Conservation (phyloP, 495 filamentous ascomycete species). For the Choiromyces venosus region DNA sequence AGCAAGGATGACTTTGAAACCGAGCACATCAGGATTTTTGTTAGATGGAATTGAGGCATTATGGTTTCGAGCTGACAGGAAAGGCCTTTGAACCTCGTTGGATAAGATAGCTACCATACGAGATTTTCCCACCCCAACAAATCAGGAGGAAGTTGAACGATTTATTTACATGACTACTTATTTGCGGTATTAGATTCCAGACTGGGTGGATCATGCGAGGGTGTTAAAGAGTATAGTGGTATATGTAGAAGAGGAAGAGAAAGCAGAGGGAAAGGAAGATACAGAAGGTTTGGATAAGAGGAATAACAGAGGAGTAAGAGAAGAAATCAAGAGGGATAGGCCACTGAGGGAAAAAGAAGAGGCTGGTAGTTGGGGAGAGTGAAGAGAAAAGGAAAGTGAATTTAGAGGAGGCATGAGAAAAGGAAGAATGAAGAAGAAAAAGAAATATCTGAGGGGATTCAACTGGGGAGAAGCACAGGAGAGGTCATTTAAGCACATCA, state of each 20-base stretch:
- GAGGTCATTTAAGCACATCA: slow-evolving; percentile 4
- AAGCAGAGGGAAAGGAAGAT: not conserved
- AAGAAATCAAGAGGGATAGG: too few relatives aligned
- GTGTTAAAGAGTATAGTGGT: too few relatives aligned
- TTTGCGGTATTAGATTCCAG: slow-evolving; percentile 1
- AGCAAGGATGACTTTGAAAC: not conserved
- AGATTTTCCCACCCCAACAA: not conserved
- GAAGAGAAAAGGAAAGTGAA: too few relatives aligned
- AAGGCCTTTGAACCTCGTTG: not conserved
- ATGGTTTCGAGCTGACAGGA: not conserved
- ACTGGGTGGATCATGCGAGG: not conserved
- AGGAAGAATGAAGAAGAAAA: not conserved
- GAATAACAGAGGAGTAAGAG: too few relatives aligned
- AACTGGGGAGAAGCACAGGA: not conserved
- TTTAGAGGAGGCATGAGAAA: too few relatives aligned
- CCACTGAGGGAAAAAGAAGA: too few relatives aligned
- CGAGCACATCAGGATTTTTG: not conserved
- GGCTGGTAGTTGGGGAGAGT: too few relatives aligned
- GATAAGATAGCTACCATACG: slow-evolving; percentile 3
- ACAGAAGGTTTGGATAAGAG: too few relatives aligned
- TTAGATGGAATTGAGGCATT: not conserved
- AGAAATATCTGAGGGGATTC: not conserved
- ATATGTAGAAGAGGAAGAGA: too few relatives aligned
- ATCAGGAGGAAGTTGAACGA: not conserved
- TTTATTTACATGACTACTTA: slow-evolving; percentile 9